Percentiles rank a stretch among this genome's conserved stretches.
These are phyloP conservation scores for Hibiscus trionum DNA, from an alignment of 345 rosid species.

Conservation along the genomic window DNA sequence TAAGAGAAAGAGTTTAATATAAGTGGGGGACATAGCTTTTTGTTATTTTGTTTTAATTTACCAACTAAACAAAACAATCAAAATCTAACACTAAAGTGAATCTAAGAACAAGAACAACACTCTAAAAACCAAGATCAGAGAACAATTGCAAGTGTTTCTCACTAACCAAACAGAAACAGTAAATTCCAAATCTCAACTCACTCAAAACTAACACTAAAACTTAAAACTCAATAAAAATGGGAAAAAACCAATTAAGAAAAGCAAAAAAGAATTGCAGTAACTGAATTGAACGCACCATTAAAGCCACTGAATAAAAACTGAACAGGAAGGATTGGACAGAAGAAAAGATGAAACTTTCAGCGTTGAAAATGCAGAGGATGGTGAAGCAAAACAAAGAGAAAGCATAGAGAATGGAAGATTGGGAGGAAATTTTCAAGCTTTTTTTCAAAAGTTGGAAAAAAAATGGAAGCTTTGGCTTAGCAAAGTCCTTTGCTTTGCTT, in stretches of 20 bases:
- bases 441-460: neutral
- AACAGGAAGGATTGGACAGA: conserved; percentile 2
- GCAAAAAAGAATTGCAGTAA: conserved; percentile 1
- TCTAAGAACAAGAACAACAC: too few species aligned
- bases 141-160: too few species aligned
- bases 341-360: neutral
- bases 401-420: conserved; percentile 8
- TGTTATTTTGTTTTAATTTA: too few species aligned
- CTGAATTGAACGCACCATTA: neutral
- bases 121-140: too few species aligned
- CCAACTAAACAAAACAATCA: too few species aligned
- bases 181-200: too few species aligned
- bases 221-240: too few species aligned
- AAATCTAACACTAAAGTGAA: too few species aligned
- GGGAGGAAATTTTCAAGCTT: neutral
- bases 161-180: too few species aligned
- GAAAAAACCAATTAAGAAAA: neutral
- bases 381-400: conserved; percentile 8
- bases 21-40: too few species aligned
- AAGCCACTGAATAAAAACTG: neutral
- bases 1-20: too few species aligned
- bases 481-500: neutral
- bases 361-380: neutral
- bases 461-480: conserved; percentile 13
- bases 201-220: too few species aligned